phyloP scores from a whole-genome alignment of 2,329 filamentous ascomycete genomes.

The Aureobasidium sp. region DNA sequence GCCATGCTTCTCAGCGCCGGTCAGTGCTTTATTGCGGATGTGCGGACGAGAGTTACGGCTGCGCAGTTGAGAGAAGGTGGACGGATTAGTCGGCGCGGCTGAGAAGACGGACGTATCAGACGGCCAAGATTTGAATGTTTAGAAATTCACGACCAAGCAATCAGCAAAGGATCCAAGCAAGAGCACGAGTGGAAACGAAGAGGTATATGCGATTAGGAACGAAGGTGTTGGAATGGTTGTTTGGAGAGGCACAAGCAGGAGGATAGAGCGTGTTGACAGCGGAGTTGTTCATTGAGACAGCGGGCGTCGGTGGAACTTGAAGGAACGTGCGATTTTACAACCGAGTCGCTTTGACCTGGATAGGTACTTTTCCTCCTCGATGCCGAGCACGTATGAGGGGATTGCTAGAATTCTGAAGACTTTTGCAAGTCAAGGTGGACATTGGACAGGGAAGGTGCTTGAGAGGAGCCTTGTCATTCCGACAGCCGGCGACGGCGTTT shows the following conservation, averaged over 20 bases:
- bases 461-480: conserved; percentile 2
- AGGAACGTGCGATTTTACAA: not conserved
- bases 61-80: not conserved
- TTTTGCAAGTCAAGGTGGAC: not conserved
- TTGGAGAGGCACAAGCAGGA: not conserved
- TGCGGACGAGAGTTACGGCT: not conserved
- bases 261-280: not conserved
- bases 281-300: not conserved
- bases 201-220: not conserved
- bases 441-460: not conserved
- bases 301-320: not conserved
- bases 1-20: not conserved
- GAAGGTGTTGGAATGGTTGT: not conserved
- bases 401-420: not conserved
- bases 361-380: not conserved
- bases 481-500: not conserved
- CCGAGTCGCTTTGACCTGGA: not conserved
- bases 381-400: not conserved
- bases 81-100: not conserved
- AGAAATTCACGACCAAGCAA: no score
- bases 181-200: not conserved
- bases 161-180: not conserved
- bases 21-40: not conserved
- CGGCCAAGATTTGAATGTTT: not conserved
- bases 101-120: not conserved